A percentile compares a stretch with the other conserved stretches of the same genome.
phyloP scores from a whole-genome alignment of 2,329 filamentous ascomycete species.

The Phialophora chinensis region DNA sequence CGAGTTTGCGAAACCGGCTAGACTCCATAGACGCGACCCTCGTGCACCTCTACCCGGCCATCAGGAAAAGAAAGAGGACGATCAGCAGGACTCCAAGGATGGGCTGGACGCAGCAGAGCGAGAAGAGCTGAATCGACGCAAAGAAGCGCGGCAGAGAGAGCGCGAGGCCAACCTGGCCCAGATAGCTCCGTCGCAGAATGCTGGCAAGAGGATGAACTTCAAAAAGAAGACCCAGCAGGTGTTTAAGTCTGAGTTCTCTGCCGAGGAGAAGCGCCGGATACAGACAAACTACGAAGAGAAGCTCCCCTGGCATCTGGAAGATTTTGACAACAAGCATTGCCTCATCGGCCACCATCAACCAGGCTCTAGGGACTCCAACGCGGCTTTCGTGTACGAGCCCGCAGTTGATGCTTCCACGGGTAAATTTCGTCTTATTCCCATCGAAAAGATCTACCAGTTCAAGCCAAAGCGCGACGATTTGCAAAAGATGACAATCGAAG shows the following conservation, averaged over 20 bases:
- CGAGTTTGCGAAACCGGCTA: conserved; percentile 85
- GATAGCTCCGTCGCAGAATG: conserved; percentile 81
- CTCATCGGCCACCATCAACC: conserved; percentile 93
- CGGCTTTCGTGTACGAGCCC: conserved; percentile 74
- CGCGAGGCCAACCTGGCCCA: conserved; percentile 86
- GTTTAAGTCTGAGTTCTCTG: conserved; percentile 72
- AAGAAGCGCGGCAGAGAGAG: conserved; percentile 80
- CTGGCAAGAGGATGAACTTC: conserved; percentile 68
- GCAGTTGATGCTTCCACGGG: conserved; percentile 70
- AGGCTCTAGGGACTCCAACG: conserved; percentile 79
- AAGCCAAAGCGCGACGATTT: conserved; percentile 79
- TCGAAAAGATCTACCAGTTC: conserved; percentile 96
- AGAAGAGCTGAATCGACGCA: conserved; percentile 45
- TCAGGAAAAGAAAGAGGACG: conserved; percentile 45
- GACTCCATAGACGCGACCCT: conserved; percentile 86
- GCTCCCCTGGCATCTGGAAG: conserved; percentile 93
- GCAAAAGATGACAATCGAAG: conserved; percentile 77
- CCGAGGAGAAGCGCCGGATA: conserved; percentile 71
- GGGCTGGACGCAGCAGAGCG: conserved; percentile 61
- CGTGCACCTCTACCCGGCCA: conserved; percentile 63
- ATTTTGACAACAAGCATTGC: conserved; percentile 92
- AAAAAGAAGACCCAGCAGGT: conserved; percentile 87
- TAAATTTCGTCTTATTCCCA: conserved; percentile 69
- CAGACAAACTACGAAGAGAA: conserved; percentile 87
- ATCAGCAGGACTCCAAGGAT: conserved; percentile 62